A percentile compares a stretch with the other conserved stretches of the same genome.
Evolutionary conservation across 2,329 filamentous ascomycete species (phyloP).

Genomic region (Neonectria ditissima): DNA sequence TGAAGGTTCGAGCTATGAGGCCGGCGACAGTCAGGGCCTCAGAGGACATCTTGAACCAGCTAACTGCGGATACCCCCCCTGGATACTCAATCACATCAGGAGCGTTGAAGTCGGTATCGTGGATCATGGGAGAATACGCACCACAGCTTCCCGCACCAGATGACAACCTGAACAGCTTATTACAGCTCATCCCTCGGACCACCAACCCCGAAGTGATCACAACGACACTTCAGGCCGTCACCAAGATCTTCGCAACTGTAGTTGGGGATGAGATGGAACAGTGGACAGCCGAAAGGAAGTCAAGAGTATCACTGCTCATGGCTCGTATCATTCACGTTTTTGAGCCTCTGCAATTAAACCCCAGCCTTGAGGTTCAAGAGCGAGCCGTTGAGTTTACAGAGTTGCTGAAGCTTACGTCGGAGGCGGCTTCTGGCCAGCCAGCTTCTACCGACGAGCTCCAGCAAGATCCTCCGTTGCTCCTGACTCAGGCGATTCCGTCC

Average conservation of each 20-base stretch:
- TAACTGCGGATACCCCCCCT: constrained; percentile 63
- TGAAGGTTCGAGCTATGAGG: constrained; percentile 88
- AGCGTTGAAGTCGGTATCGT: constrained; percentile 81
- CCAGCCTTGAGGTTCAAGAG: constrained; percentile 93
- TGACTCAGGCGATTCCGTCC: constrained; percentile 90
- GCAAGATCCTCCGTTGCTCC: constrained; percentile 81
- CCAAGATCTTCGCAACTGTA: constrained; percentile 84
- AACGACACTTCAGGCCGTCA: constrained; percentile 83
- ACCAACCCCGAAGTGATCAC: constrained; percentile 76
- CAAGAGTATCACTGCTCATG: constrained; percentile 80
- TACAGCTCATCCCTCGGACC: constrained; percentile 73
- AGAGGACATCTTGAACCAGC: constrained; percentile 76
- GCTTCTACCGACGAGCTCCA: constrained; percentile 63
- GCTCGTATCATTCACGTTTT: constrained; percentile 85
- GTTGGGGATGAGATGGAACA: constrained; percentile 71
- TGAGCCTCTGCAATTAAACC: constrained; percentile 83
- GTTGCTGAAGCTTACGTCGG: constrained; percentile 85
- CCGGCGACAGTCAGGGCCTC: constrained; percentile 84
- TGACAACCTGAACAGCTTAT: constrained; percentile 77
- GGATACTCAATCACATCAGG: constrained; percentile 70
- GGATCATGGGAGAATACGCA: constrained; percentile 91
- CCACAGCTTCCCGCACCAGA: constrained; percentile 76
- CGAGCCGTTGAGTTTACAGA: constrained; percentile 93
- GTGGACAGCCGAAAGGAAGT: constrained; percentile 81
- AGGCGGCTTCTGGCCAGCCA: constrained; percentile 79